Evolutionary conservation across 2,329 filamentous ascomycete species (phyloP), one percentile per base, ranked within the genome.

Genomic region (Talaromyces atroroseus): DNA sequence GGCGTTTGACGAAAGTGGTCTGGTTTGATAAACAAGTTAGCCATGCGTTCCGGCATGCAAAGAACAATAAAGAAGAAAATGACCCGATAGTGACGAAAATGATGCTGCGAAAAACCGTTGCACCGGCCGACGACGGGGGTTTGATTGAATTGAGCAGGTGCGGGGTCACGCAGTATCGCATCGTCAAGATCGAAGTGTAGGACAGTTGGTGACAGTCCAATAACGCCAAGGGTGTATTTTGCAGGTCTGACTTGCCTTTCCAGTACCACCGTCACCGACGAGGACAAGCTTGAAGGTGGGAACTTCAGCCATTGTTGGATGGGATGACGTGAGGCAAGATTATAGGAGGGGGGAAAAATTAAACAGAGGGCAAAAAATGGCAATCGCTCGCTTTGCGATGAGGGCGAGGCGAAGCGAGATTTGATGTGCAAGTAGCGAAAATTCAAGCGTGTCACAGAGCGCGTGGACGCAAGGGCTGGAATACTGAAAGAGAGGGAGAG

Each of bases 1-100:
- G 94, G 74, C 94, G 94, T 88, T 99, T 99, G 84, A 99, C 94
- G 79, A 99, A 99, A 75, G 94, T 99, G 76, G 94, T 99, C 94
- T 99, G 73, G 65, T 34, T 34, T 46, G 34, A 29, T 14, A 36
- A 26, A 47, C 4, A 23, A 29, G 50, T 58, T 50, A 58, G 58
- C 42, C 18, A 26, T 29, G 3, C 20, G 18, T 32, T 29, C 38
- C 49, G 38, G 20, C 58, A 51, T 50, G 26, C 36, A 7, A 10
- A 44, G 18, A 11, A 36, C 20, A 40, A 2, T 21, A 26, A 14
- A 16, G 14, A 16, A 12, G 5, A 36, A 36, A 36, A 5, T 36
- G 2, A 3, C 2, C 14, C 32, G 14, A 24, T 46, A 8, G 46
- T 56, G 49, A 52, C 20, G 49, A 42, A 20, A 21, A 53, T 53